Evolutionary conservation across 805 yeast genomes (phyloP).

Genomic region (Spathaspora girioi): DNA sequence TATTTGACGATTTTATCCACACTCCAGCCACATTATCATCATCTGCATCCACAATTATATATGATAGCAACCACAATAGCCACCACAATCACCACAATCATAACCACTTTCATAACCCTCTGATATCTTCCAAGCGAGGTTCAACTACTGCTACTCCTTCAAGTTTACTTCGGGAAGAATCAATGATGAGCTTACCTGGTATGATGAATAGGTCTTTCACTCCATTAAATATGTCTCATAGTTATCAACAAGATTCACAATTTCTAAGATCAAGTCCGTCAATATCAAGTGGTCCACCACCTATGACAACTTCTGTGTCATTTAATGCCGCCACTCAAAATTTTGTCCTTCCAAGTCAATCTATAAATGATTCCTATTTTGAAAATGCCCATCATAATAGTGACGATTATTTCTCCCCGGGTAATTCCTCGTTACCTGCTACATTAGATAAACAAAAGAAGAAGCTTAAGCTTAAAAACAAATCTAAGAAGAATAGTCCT

Average conservation of each 20-base stretch:
- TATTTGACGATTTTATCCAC: conserved; percentile 6
- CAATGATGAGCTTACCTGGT: conserved; percentile 30
- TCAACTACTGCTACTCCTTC: conserved; percentile 16
- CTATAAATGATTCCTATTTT: conserved; percentile 1
- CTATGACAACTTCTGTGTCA: neutral
- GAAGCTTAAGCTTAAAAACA: neutral
- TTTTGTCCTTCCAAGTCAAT: conserved; percentile 7
- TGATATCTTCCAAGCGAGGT: neutral
- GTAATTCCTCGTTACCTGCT: neutral
- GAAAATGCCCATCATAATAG: neutral
- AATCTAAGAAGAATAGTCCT: neutral
- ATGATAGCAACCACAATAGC: neutral
- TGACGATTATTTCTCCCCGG: neutral
- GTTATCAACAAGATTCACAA: neutral
- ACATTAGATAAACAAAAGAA: neutral
- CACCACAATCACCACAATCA: neutral
- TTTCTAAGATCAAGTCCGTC: neutral
- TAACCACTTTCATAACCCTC: neutral
- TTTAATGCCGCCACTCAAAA: neutral
- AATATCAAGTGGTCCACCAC: neutral
- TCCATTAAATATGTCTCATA: neutral
- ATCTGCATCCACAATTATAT: conserved; percentile 1
- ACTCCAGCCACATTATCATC: conserved; percentile 1
- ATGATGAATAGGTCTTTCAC: conserved; percentile 7
- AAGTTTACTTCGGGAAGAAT: conserved; percentile 20